Evolutionary conservation across 1,284 basidiomycete genomes (phyloP), one percentile per base, ranked within the genome.

Genomic region (Cryptococcus sp.): DNA sequence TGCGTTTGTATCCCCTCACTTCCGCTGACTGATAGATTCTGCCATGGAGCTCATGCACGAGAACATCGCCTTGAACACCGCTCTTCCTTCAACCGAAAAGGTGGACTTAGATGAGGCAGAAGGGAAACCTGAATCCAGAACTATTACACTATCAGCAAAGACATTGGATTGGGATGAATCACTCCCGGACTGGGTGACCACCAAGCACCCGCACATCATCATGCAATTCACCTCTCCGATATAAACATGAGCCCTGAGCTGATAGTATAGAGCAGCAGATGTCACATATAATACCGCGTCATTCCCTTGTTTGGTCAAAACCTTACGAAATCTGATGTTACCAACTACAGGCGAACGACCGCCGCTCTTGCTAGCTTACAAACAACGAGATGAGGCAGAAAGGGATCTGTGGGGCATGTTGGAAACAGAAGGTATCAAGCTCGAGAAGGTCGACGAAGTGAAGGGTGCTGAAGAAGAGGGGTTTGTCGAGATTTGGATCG

Each of bases 271-370:
- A 50, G 89, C 91, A 82, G 87, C 89, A 13, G 90, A 93, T 64
- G 87, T 92, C 9, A 85, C 88, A 0, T 92, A 92, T 76, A 92
- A 92, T 73, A 89, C 87, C 0, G 75, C 83, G 1, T 87, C 88
- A 1, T 93, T 92, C 72, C 81, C 85, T 5, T 53, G 60, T 0
- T 64, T 76, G 10, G 52, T 73, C 9, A 48, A 40, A 7, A 75
- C 74, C 3, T 58, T 76, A 2, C 51, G 51, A 16, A 34, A 56
- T 1, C 61, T 75, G 2, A 60, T 76, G 7, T 10, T 32, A 10
- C 55, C 53, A 0, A 3, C 49, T 13, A 19, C 31, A n/a, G 34
- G 11, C 10, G 34, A 22, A 10, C 37, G 19, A 22, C 63, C 68
- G 2, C 50, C 59, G 0, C 49, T 91, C 3, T 59, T 91, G 3